A percentile compares a stretch with the other conserved stretches of the same genome.
Evolutionary conservation across 75 land plant species (phyloP).

Genomic region (Azolla pinnata): DNA sequence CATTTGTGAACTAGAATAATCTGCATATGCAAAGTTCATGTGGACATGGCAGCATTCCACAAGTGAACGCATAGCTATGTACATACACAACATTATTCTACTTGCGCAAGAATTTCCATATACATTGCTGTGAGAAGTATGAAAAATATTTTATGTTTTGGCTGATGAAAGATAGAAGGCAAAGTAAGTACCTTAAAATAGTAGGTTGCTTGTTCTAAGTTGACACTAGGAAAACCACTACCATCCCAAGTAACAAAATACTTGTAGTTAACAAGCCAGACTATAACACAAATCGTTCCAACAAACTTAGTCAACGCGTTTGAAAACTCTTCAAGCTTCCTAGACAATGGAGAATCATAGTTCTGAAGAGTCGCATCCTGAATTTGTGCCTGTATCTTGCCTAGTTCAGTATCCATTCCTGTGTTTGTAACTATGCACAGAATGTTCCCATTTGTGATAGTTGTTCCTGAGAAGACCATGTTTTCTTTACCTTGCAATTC

Average conservation of each 20-base stretch:
- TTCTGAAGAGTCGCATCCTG: slow-evolving; percentile 24
- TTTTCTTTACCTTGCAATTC: slow-evolving; percentile 70
- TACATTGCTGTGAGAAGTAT: too few species aligned
- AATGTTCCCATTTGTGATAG: slow-evolving; percentile 26
- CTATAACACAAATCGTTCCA: slow-evolving; percentile 24
- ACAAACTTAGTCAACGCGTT: slow-evolving; percentile 24
- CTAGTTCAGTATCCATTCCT: slow-evolving; percentile 28
- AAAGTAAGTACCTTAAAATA: slow-evolving; percentile 39
- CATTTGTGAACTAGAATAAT: too few species aligned
- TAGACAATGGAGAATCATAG: slow-evolving; percentile 25
- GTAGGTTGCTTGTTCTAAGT: slow-evolving; percentile 29
- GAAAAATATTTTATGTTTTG: too few species aligned
- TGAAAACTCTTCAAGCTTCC: slow-evolving; percentile 30
- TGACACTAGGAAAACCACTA: slow-evolving; percentile 12
- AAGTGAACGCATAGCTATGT: too few species aligned
- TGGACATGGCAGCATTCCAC: too few species aligned
- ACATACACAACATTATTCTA: too few species aligned
- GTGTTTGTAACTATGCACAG: slow-evolving; percentile 26
- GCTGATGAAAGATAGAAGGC: too few species aligned
- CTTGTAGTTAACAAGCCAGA: slow-evolving; percentile 33
- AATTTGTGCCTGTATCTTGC: slow-evolving; percentile 30
- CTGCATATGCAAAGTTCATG: too few species aligned
- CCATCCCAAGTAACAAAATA: slow-evolving; percentile 28
- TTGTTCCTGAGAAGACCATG: slow-evolving; percentile 48
- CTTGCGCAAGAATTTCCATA: too few species aligned